Conservation (phyloP, 345 rosid species). For the Odontarrhena argentea region DNA sequence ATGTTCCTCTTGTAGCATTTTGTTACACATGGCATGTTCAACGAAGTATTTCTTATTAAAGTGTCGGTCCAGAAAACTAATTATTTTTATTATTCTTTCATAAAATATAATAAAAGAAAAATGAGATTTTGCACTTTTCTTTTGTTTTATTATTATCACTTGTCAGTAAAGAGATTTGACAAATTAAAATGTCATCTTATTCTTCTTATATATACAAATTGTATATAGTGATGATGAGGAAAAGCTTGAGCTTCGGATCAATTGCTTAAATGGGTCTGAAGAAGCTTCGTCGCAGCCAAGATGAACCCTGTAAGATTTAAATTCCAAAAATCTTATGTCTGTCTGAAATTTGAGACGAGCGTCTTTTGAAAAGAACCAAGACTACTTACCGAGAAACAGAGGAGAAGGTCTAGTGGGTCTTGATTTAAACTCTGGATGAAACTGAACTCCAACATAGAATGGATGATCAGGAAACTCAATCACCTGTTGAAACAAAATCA, state of each 20-base stretch:
- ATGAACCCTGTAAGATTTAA: constrained; percentile 60
- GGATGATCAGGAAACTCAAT: constrained; percentile 76
- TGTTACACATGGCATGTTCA: constrained; percentile 17
- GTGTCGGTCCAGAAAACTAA: constrained; percentile 26
- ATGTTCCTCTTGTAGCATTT: constrained; percentile 14
- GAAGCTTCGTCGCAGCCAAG: constrained; percentile 70
- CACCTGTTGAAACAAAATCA: constrained; percentile 46
- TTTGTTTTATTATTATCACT: constrained; percentile 10
- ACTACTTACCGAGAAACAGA: constrained; percentile 72
- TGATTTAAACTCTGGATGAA: constrained; percentile 96
- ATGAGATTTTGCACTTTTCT: neutral
- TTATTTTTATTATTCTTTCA: neutral
- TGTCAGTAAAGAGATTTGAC: constrained; percentile 13
- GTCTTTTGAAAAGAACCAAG: constrained; percentile 3
- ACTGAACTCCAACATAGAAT: constrained; percentile 81
- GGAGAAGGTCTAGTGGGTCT: constrained; percentile 90
- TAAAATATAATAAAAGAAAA: neutral
- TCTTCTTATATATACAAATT: constrained; percentile 8
- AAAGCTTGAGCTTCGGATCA: constrained; percentile 28
- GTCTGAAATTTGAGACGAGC: constrained; percentile 21
- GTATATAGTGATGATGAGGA: constrained; percentile 28
- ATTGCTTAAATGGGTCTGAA: constrained; percentile 55
- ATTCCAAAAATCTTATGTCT: constrained; percentile 7
- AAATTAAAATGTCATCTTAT: constrained; percentile 16
- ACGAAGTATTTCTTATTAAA: neutral